Base-by-base conservation (phyloP, 116 monocot species). In the Zostera marina region DNA sequence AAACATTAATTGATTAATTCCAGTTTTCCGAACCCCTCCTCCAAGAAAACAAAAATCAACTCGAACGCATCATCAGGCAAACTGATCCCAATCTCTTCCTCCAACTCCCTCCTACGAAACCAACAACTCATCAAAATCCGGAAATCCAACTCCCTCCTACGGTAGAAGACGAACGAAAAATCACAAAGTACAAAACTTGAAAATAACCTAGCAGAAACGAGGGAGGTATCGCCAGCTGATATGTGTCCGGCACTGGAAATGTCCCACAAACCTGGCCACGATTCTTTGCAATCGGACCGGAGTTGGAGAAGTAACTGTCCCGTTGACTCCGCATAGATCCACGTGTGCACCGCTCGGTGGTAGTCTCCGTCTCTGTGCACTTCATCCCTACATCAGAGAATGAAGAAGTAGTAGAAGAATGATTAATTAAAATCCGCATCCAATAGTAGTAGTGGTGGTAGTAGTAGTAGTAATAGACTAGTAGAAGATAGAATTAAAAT, bases 221-320 rank as follows among this genome's bases (percentile, higher is more conserved):
- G 89, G 0, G 96, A 96, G 44, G 85, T 76, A 53, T 89, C 89
- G 0, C 89, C 85, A 20, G 96, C 82, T 3, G 89, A 81, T 63
- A 96, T 80, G 70, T 96, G 96, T 1, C 89, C 96, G 9, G 96
- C 96, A 65, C 89, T 96, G 54, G 96, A 96, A 46, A 89, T 85
- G 53, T 96, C 96, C 89, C 96, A 96, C 52, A 61, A 72, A 5
- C 84, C 85, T 0, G 96, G 85, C 89, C 96, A 96, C 4, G 96
- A 89, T 26, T 88, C 96, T 77, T 96, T 96, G 74, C 96, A 78
- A 54, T 85, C 89, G 40, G 96, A 79, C 1, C 96, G 88, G 61
- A 73, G 77, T 73, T 96, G 96, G 38, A 96, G 76, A 44, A 96
- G 80, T 16, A 96, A 78, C 78, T 96, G 81, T 46, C 71, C 66